Percentiles rank a stretch among this genome's conserved stretches.
Evolutionary conservation across 352 stramenopile genomes (phyloP).

Genomic region (Globisporangium ultimum): DNA sequence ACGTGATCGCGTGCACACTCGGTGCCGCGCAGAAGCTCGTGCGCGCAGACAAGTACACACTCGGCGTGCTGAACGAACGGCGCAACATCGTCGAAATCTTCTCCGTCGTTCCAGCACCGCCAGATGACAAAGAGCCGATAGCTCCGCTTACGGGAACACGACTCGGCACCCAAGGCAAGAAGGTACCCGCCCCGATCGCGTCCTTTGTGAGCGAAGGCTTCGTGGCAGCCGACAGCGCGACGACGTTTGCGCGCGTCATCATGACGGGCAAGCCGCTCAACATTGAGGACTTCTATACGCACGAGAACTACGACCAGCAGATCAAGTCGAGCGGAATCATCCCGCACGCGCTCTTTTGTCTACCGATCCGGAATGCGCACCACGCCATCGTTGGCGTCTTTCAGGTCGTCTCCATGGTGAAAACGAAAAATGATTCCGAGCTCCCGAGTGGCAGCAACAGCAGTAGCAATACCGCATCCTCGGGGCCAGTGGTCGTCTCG

Average conservation of each 20-base stretch:
- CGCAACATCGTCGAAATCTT: conserved; percentile 59
- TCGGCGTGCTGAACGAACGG: conserved; percentile 57
- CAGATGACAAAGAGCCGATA: neutral
- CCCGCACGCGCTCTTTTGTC: conserved; percentile 47
- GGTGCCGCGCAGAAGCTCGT: conserved; percentile 52
- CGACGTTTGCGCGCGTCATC: conserved; percentile 61
- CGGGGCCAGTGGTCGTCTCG: neutral
- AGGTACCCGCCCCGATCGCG: conserved; percentile 10
- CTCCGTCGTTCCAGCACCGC: conserved; percentile 18
- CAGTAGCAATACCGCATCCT: neutral
- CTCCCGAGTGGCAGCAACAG: neutral
- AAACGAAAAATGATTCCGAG: neutral
- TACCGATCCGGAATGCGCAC: conserved; percentile 70
- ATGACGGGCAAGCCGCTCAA: conserved; percentile 55
- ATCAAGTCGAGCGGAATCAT: conserved; percentile 32
- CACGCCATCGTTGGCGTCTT: conserved; percentile 52
- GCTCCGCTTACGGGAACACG: neutral
- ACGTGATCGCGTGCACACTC: conserved; percentile 51
- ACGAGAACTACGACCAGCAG: conserved; percentile 48
- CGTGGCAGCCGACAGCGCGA: conserved; percentile 48
- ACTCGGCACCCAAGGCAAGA: neutral
- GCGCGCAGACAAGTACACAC: conserved; percentile 56
- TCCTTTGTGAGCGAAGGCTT: conserved; percentile 54
- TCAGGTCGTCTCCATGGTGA: conserved; percentile 32
- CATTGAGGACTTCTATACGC: conserved; percentile 57